A percentile compares a stretch with the other conserved stretches of the same genome.
Evolutionary conservation across 2,329 filamentous ascomycete species (phyloP).

Genomic region (Colletotrichum shisoi): DNA sequence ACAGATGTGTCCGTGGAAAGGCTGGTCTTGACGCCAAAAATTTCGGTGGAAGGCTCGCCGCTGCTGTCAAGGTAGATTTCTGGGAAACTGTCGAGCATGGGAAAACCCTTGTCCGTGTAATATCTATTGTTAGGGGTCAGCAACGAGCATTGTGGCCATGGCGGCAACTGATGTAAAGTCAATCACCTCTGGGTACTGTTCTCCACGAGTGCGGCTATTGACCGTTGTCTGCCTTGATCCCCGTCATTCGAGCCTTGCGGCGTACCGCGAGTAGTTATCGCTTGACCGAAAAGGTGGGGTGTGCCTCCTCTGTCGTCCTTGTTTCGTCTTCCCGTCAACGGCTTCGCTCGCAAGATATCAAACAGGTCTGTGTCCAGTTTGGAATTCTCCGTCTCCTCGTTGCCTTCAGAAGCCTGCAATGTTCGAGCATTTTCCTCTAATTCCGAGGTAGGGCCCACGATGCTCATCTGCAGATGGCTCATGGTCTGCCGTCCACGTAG

Average conservation of each 20-base stretch:
- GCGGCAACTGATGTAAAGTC: neutral
- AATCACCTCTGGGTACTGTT: constrained; percentile 28
- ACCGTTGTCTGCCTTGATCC: constrained; percentile 25
- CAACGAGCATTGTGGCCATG: neutral
- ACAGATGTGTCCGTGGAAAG: constrained; percentile 79
- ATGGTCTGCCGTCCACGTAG: constrained; percentile 81
- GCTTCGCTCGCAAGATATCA: constrained; percentile 35
- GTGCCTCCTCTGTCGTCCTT: neutral
- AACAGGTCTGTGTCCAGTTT: constrained; percentile 48
- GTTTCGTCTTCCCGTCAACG: constrained; percentile 32
- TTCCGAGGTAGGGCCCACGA: constrained; percentile 50
- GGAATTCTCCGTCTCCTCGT: constrained; percentile 45
- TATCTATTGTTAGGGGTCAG: constrained; percentile 51
- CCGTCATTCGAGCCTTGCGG: constrained; percentile 29
- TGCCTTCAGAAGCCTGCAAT: constrained; percentile 41
- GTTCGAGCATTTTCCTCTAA: constrained; percentile 37
- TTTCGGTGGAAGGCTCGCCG: constrained; percentile 48
- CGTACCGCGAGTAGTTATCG: constrained; percentile 47
- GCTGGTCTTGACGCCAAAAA: constrained; percentile 63
- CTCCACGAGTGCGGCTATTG: constrained; percentile 24
- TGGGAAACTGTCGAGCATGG: constrained; percentile 85
- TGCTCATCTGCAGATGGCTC: constrained; percentile 74
- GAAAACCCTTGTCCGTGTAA: constrained; percentile 68
- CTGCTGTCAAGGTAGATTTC: constrained; percentile 67
- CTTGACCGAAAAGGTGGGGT: constrained; percentile 55